Conservation (phyloP, 176 grass and related monocot species). For the Leersia perrieri region DNA sequence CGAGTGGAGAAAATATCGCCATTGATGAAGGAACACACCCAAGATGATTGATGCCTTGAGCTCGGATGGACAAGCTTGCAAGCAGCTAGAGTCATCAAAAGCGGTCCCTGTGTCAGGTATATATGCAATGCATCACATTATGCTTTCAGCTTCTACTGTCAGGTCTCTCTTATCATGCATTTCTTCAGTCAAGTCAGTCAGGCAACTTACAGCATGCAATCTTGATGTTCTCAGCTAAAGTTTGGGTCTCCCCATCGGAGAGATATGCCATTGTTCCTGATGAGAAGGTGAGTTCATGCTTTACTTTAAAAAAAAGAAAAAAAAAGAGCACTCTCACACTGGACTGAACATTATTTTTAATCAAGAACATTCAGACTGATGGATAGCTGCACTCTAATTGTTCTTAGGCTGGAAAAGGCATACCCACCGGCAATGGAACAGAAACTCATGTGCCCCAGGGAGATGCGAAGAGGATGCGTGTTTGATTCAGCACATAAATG, state of each 20-base stretch:
- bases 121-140: background rate
- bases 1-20: background rate
- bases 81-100: slow-evolving; percentile 63
- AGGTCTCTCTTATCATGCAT: background rate
- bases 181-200: background rate
- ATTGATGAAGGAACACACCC: slow-evolving; percentile 43
- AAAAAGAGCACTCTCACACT: background rate
- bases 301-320: background rate
- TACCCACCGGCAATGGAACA: slow-evolving; percentile 42
- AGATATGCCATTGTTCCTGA: slow-evolving; percentile 78
- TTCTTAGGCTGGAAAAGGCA: slow-evolving; percentile 30
- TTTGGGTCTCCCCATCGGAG: slow-evolving; percentile 63
- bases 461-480: slow-evolving; percentile 61
- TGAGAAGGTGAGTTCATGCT: slow-evolving; percentile 54
- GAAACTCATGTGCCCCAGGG: slow-evolving; percentile 41
- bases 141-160: background rate
- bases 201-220: background rate
- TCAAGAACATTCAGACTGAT: background rate
- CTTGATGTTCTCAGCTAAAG: slow-evolving; percentile 46
- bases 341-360: background rate
- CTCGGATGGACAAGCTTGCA: slow-evolving; percentile 58
- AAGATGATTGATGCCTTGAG: slow-evolving; percentile 77
- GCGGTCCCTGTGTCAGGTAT: slow-evolving; percentile 49
- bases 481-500: slow-evolving; percentile 33
- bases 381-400: background rate